Base-by-base conservation (phyloP, 306 rosid genomes). In the Acacia confusa region DNA sequence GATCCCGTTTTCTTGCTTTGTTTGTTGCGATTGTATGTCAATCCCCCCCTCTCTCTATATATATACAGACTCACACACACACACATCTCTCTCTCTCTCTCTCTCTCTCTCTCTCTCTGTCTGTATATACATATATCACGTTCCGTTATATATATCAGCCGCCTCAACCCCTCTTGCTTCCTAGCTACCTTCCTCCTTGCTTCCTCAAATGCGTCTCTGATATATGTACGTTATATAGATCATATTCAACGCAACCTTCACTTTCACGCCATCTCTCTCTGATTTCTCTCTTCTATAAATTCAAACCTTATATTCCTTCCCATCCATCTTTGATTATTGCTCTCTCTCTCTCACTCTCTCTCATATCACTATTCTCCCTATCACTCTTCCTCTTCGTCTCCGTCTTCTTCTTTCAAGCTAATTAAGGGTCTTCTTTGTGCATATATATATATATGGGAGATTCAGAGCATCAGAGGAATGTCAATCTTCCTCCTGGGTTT, bases 401-500 rank as follows among this genome's bases (percentile, higher is more conserved):
- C 72, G 11, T 65, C 64, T 32, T 2, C 13, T 0, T 66, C 82
- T 27, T 61, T 13, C 68, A 25, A 57, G 30, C 6, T 57, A 3
- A 4, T 16, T 6, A 53, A 53, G 60, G 6, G 22, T 57, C 28
- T 57, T 57, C 13, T 50, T 16, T 17, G 0, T 0, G n/a, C n/a
- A 20, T 2, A 55, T 43, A 55, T 50, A 22, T 4, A 60, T 24
- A 60, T 25, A 88, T 88, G 89, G 97, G 86, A 85, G 90, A 88
- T 73, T 38, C 72, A 38, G 50, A 68, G 1, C 45, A 66, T 69
- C 52, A 69, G 9, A 78, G 78, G 76, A 87, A 83, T 86, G 87
- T 87, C 27, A 88, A 88, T 85, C 88, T 94, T 36, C 98, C 98
- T 27, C 98, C 98, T 0, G 98, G 98, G 17, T 94, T 94, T 80